Base-by-base conservation (phyloP, 1,284 basidiomycete species). In the Ceratobasidium sp. region DNA sequence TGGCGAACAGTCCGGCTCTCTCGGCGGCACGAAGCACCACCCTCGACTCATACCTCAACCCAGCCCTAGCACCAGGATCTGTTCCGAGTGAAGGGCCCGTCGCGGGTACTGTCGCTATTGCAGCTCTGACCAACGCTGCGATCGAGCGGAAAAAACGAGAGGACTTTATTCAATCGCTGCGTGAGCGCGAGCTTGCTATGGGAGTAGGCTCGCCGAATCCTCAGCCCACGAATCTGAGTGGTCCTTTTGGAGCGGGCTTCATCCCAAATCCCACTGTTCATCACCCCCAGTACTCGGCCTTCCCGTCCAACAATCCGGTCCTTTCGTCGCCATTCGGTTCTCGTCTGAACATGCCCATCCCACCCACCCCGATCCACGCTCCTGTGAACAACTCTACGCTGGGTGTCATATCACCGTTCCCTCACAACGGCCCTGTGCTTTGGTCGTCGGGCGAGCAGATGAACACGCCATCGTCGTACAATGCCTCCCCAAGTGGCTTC, bases 161-260 rank as follows among this genome's bases (percentile, higher is more conserved):
- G 43, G 63, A 66, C 11, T 66, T 66, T 54, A 66, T 66, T 43
- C 63, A 66, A 54, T 66, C 63, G 28, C 35, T 66, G 2, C 46
- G 63, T 35, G 63, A 66, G 26, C 63, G 63, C 18, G 63, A 66
- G 26, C 63, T 66, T 16, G 63, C 63, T 21, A 66, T 66, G 63
- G 49, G 63, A 13, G 63, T 66, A n/a, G 61, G 61, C 30, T 9
- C 49, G n/a, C 35, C 63, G 8, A 54, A 3, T n/a, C 63, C 46
- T 4, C 49, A 52, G 21, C 46, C 63, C 4, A 6, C 54, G 8
- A 49, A 32, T n/a, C 7, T 3, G 18, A 8, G 47, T 30, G 49
- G 63, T 28, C 63, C 63, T 14, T 66, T 66, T 32, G 46, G 47
- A 28, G 63, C 14, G n/a, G 49, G 47, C 5, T 66, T 66, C 23